These are phyloP conservation scores for Taiozyma sp. DNA, from an alignment of 1,139 yeast species.

Conservation along the genomic window DNA sequence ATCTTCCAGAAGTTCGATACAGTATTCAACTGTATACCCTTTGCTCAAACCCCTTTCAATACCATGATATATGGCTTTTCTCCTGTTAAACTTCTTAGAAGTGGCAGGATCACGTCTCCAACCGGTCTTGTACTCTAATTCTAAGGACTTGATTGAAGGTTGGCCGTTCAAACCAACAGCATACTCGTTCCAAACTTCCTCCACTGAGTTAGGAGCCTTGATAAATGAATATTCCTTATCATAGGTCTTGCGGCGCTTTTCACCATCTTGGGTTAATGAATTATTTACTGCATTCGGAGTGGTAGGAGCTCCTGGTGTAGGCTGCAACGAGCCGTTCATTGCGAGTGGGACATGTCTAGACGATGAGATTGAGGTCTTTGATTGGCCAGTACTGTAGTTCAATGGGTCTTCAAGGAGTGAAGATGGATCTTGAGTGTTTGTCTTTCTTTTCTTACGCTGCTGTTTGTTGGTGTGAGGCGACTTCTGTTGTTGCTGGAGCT, in stretches of 20 bases:
- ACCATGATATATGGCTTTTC: slow-evolving; percentile 35
- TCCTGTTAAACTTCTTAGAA: slow-evolving; percentile 34
- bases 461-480: slow-evolving; percentile 3
- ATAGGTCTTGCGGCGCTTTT: slow-evolving; percentile 25
- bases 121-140: slow-evolving; percentile 31
- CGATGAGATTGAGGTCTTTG: slow-evolving; percentile 4
- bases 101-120: slow-evolving; percentile 39
- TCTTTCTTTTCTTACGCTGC: slow-evolving; percentile 3
- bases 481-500: background rate
- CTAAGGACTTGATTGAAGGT: slow-evolving; percentile 35
- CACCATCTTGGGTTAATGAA: slow-evolving; percentile 3
- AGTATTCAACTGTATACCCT: slow-evolving; percentile 30
- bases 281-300: background rate
- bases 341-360: slow-evolving; percentile 14
- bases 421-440: slow-evolving; percentile 2
- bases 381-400: background rate
- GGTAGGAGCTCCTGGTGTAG: background rate
- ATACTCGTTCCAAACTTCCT: slow-evolving; percentile 38
- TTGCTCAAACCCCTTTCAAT: slow-evolving; percentile 32
- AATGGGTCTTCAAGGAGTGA: slow-evolving; percentile 3
- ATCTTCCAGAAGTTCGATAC: slow-evolving; percentile 32
- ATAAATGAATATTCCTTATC: slow-evolving; percentile 31
- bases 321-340: slow-evolving; percentile 1
- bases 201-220: slow-evolving; percentile 35
- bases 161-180: slow-evolving; percentile 32